Evolutionary conservation across 139 green algal species (phyloP), one percentile per base, ranked within the genome.

Genomic region (Diplosphaera chodatii): DNA sequence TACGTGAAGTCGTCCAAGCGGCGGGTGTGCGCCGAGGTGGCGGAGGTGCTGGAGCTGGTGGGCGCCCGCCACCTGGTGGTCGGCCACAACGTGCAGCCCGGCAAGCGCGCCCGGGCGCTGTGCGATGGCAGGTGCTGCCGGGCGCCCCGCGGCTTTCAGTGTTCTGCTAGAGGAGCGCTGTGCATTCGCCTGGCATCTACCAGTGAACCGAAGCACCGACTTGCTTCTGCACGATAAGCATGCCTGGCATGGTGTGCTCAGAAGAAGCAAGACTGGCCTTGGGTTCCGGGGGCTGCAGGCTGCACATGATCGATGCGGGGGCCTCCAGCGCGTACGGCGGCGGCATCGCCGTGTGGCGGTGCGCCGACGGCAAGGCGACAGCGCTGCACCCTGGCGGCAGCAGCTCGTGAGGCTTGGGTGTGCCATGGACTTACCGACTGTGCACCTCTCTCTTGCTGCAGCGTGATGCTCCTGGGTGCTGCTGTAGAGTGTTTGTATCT

Each of bases 221-320:
- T n/a, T n/a, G n/a, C n/a, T n/a, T n/a, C n/a, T n/a, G n/a, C n/a
- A n/a, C n/a, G n/a, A n/a, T n/a, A n/a, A n/a, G n/a, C n/a, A n/a
- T n/a, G n/a, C n/a, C n/a, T n/a, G n/a, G n/a, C n/a, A n/a, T n/a
- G n/a, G n/a, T n/a, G n/a, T n/a, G n/a, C n/a, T n/a, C n/a, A n/a
- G n/a, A n/a, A n/a, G n/a, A n/a, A n/a, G n/a, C n/a, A n/a, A n/a
- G n/a, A n/a, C n/a, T n/a, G n/a, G n/a, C n/a, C n/a, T n/a, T n/a
- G n/a, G n/a, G n/a, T n/a, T n/a, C n/a, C n/a, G n/a, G n/a, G n/a
- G n/a, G n/a, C n/a, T n/a, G 4, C 63, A 28, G n/a, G 27, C 31
- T 80, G 55, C 64, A 77, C 30, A 28, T 80, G 27, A 73, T 77
- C 37, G 75, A 80, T 55, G 66, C 72, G 10, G 75, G 75, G 40